Evolutionary conservation across 2,329 filamentous ascomycete species (phyloP), one percentile per base, ranked within the genome.

Genomic region (Alternaria sp.): DNA sequence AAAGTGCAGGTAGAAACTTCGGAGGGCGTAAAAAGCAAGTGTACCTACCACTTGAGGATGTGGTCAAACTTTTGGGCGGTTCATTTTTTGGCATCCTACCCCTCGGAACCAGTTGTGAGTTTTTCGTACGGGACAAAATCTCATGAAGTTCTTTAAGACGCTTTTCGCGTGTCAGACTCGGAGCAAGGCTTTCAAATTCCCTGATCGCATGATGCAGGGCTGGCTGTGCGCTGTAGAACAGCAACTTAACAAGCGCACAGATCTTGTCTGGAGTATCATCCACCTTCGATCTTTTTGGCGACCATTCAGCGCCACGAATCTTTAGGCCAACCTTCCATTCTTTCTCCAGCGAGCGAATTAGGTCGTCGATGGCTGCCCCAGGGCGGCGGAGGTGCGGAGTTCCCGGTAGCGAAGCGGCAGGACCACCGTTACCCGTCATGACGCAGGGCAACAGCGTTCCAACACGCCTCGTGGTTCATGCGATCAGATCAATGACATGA

Each of bases 311-410:
- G 3, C 57, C 59, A 16, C 65, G 63, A 7, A 66, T 8, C 3
- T 41, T 46, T 1, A 78, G 50, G 2, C 68, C 72, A 0, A 78
- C 14, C 3, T 62, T 60, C 63, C 68, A 75, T n/a, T 64, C 22
- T 2, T 44, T 16, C 40, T 77, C 69, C 4, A 79, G 38, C 2
- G 50, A 55, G 20, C 43, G 45, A 30, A 78, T 65, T 16, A 69
- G 52, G 2, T 57, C 11, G 40, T 71, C 36, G 5, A 78, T 60
- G 4, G 34, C 61, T 22, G 60, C 62, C 48, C 65, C 67, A 40
- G 54, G 38, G 20, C 50, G 38, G 20, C 50, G 60, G 11, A 55
- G 69, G 28, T 58, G 67, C 56, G 66, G 66, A 54, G 66, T 73
- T 18, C 45, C 54, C 54, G 54, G 54, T 57, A 40, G 38, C 45